Base-by-base conservation (phyloP, 148 eudicot species). In the Vaccinium macrocarpon region DNA sequence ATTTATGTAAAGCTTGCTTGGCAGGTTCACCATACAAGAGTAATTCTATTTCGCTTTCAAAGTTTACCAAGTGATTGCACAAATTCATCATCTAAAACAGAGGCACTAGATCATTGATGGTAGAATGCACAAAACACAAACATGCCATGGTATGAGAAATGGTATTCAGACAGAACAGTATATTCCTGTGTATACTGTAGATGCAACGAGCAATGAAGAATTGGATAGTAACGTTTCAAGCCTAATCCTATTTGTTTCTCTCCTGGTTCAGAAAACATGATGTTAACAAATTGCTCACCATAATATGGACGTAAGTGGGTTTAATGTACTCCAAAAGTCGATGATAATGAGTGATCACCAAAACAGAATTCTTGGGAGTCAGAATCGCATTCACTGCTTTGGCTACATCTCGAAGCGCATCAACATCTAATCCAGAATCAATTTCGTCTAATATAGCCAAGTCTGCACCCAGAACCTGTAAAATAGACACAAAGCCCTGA, bases 401-500 rank as follows among this genome's bases (percentile, higher is more conserved):
- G 80, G 99, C 95, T 75, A 95, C 98, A 89, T 95, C 99, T 85
- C 89, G 91, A 84, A 97, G 98, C 76, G 99, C 99, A 88, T 97
- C 99, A 81, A 97, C 98, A 84, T 97, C 99, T 85, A 97, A 88
- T 78, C 99, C 98, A 79, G 98, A 97, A 89, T 97, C 98, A 59
- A 97, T 97, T 87, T 97, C 99, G 84, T 97, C 99, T 84, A 97
- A 85, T 85, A 97, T 93, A 57, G 95, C 97, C 89, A 95, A 90
- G 66, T 97, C 96, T 79, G 99, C 99, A 76, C 98, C 99, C 84
- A 97, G 90, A 82, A 97, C 99, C 99, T 97, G 88, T 56, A 84
- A 75, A 74, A 83, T 10, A 59, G 64, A 53, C 35, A 21, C 18
- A 12, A 21, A 73, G 61, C 48, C 68, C 9, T 52, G 81, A 70